Evolutionary conservation across 306 rosid genomes (phyloP).

Genomic region (Quercus glauca): DNA sequence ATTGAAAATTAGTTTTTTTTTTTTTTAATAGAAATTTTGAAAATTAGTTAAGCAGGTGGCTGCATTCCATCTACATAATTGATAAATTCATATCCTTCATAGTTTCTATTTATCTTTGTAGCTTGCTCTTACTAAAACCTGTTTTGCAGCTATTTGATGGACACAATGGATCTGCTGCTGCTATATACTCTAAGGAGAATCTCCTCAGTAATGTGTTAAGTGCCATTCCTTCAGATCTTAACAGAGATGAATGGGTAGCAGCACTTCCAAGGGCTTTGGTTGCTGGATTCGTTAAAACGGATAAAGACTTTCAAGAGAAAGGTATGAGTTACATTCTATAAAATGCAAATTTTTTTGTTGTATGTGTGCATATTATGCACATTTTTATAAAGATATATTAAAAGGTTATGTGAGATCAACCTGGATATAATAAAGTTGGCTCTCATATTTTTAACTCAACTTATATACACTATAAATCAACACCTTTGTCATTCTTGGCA

Average conservation of each 20-base stretch:
- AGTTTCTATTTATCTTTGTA: conserved; percentile 4
- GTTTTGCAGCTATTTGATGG: conserved; percentile 93
- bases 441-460: background rate
- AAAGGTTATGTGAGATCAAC: background rate
- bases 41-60: conserved; percentile 5
- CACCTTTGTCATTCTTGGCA: background rate
- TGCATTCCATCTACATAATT: conserved; percentile 1
- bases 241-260: conserved; percentile 92
- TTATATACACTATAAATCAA: background rate
- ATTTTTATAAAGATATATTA: background rate
- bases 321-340: conserved; percentile 43
- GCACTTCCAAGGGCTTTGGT: conserved; percentile 98
- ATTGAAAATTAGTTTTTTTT: background rate
- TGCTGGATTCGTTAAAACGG: conserved; percentile 97
- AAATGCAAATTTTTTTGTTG: conserved; percentile 13
- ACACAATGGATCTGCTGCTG: conserved; percentile 99
- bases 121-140: conserved; percentile 29
- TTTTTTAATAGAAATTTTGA: background rate
- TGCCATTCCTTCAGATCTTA: conserved; percentile 88
- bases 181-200: conserved; percentile 91
- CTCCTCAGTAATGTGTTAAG: conserved; percentile 71
- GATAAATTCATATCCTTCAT: background rate
- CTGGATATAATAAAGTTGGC: background rate
- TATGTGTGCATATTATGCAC: background rate
- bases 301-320: conserved; percentile 79